Conservation (phyloP, 1,139 yeast genomes). For the Blastobotrys petasosporus region DNA sequence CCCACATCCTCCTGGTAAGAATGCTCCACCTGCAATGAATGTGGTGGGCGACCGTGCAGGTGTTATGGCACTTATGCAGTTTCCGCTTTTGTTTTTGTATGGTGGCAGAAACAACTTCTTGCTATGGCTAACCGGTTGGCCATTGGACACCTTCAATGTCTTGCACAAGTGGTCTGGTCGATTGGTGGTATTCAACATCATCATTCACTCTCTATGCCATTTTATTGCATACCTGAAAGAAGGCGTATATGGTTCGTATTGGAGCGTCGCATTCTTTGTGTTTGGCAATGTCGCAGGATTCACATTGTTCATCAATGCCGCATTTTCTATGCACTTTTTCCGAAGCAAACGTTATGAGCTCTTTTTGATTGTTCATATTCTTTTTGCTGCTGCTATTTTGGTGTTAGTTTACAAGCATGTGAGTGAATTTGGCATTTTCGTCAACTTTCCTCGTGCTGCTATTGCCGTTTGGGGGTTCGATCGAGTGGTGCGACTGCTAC, state of each 20-base stretch:
- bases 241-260: conserved; percentile 5
- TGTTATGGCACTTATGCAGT: conserved; percentile 42
- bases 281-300: conserved; percentile 21
- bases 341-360: conserved; percentile 24
- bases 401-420: conserved; percentile 58
- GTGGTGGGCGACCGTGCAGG: conserved; percentile 57
- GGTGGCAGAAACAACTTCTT: conserved; percentile 61
- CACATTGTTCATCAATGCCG: conserved; percentile 14
- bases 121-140: conserved; percentile 53
- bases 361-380: conserved; percentile 54
- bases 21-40: conserved; percentile 16
- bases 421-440: conserved; percentile 1
- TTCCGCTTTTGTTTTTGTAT: conserved; percentile 50
- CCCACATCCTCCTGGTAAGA: neutral
- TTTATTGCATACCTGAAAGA: conserved; percentile 14
- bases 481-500: conserved; percentile 33
- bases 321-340: conserved; percentile 17
- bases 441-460: conserved; percentile 37
- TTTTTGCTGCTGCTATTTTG: conserved; percentile 51
- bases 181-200: conserved; percentile 40
- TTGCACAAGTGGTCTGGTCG: conserved; percentile 61
- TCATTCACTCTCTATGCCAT: conserved; percentile 26
- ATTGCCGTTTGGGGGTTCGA: conserved; percentile 40
- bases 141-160: conserved; percentile 52
- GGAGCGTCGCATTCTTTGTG: conserved; percentile 32